Conservation (phyloP, 1,139 yeast genomes). For the Arxiozyma heterogenica region DNA sequence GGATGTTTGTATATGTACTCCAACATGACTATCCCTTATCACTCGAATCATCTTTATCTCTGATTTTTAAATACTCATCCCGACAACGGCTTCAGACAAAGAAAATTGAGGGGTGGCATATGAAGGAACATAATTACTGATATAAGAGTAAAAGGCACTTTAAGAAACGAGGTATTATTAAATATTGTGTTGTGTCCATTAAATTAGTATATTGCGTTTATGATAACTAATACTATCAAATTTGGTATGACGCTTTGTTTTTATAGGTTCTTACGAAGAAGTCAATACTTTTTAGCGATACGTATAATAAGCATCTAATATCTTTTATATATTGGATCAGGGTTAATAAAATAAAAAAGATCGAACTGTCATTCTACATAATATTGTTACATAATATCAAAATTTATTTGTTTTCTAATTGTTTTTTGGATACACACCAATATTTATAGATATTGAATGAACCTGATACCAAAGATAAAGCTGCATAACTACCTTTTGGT, state of each 20-base stretch:
- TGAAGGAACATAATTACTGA: not conserved
- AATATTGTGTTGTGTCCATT: not conserved
- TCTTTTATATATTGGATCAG: not conserved
- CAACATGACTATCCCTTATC: not conserved
- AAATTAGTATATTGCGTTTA: no score
- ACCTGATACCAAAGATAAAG: slow-evolving; percentile 34
- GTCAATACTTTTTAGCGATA: not conserved
- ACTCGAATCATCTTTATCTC: not conserved
- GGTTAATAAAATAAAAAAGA: not conserved
- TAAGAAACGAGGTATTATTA: not conserved
- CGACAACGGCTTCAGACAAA: not conserved
- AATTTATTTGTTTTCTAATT: not conserved
- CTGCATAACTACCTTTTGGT: slow-evolving; percentile 28
- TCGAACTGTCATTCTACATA: not conserved
- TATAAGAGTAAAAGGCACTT: no score
- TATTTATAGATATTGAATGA: slow-evolving; percentile 34
- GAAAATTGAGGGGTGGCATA: not conserved
- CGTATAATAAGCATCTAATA: no score
- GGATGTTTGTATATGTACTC: not conserved
- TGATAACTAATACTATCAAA: not conserved
- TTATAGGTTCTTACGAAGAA: not conserved
- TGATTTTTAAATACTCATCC: not conserved
- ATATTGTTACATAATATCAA: not conserved
- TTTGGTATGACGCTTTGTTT: not conserved
- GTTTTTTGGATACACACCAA: slow-evolving; percentile 23